These are phyloP conservation scores for Boletus tomentosulus DNA, from an alignment of 768 basidiomycete genomes.

Conservation along the genomic window DNA sequence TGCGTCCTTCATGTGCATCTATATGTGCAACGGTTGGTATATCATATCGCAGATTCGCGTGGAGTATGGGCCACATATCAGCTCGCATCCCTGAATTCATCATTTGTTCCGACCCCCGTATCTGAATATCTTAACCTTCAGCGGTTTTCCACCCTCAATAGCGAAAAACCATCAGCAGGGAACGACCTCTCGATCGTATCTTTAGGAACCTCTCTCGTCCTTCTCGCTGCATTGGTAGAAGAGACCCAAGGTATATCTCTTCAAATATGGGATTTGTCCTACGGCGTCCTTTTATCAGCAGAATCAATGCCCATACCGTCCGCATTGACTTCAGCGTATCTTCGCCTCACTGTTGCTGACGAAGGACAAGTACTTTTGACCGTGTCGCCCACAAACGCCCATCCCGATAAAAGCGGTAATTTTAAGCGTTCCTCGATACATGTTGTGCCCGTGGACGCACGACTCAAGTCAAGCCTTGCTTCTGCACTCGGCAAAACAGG, in stretches of 20 bases:
- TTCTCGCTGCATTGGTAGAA: constrained; percentile 44
- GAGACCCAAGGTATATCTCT: constrained; percentile 42
- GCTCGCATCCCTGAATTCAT: constrained; percentile 25
- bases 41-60: constrained; percentile 34
- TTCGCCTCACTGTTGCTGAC: constrained; percentile 32
- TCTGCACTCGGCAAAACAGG: constrained; percentile 54
- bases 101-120: constrained; percentile 20
- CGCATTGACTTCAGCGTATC: constrained; percentile 29
- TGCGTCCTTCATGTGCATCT: constrained; percentile 25
- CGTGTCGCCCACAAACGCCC: constrained; percentile 36
- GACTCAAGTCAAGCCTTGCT: constrained; percentile 56
- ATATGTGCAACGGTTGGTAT: neutral
- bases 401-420: neutral
- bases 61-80: constrained; percentile 42
- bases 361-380: constrained; percentile 51
- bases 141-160: constrained; percentile 13
- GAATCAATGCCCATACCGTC: constrained; percentile 50
- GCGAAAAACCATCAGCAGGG: constrained; percentile 7
- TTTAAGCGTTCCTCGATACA: constrained; percentile 48
- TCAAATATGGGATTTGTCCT: constrained; percentile 68
- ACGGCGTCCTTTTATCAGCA: constrained; percentile 57
- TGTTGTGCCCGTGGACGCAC: constrained; percentile 54
- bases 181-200: constrained; percentile 40
- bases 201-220: constrained; percentile 53
- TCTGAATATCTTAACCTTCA: constrained; percentile 20